Base-by-base conservation (phyloP, 2,329 filamentous ascomycete genomes). In the Zelopaecilomyces penicillatus region DNA sequence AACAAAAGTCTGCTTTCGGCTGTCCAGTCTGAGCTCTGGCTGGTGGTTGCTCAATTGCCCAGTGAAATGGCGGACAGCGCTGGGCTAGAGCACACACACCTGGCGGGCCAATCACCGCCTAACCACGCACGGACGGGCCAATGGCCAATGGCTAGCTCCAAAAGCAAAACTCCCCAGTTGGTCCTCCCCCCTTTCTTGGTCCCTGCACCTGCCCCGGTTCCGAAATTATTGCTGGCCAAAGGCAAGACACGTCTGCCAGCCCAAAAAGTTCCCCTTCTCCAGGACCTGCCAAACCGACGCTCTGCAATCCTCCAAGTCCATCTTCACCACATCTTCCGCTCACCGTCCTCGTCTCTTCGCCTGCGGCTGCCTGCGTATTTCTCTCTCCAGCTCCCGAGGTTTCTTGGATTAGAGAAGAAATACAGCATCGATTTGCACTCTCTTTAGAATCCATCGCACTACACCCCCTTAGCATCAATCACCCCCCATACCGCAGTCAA, bases 181-280 rank as follows among this genome's bases (percentile, higher is more conserved):
- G 41, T 50, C 54, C 53, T 67, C 66, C 65, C 67, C 68, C 68
- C 63, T 66, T 67, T 66, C 58, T 63, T 57, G 49, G 59, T 55
- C 64, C 65, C 62, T 66, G 63, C 60, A 58, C 59, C 56, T 61
- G 55, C 57, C 61, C 58, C 52, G 57, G 57, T 52, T 65, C 56
- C 63, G 69, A 73, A 74, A 73, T 73, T 74, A 67, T 69, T 66
- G 59, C 64, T 65, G 68, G 62, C 61, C 63, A 64, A 61, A 61
- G 62, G 62, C 61, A 63, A 60, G 61, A 62, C 46, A 48, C 46
- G 46, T 37, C 43, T 38, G 39, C 38, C 58, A 57, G 45, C 59
- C 59, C 59, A 56, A 65, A 65, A 67, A 66, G 61, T 66, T 63
- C 61, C 64, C 60, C 62, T 49, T 49, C 57, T 61, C 60, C 28